Evolutionary conservation across 1,284 basidiomycete species (phyloP), one percentile per base, ranked within the genome.

Genomic region (Rhodotorula mucilaginosa): DNA sequence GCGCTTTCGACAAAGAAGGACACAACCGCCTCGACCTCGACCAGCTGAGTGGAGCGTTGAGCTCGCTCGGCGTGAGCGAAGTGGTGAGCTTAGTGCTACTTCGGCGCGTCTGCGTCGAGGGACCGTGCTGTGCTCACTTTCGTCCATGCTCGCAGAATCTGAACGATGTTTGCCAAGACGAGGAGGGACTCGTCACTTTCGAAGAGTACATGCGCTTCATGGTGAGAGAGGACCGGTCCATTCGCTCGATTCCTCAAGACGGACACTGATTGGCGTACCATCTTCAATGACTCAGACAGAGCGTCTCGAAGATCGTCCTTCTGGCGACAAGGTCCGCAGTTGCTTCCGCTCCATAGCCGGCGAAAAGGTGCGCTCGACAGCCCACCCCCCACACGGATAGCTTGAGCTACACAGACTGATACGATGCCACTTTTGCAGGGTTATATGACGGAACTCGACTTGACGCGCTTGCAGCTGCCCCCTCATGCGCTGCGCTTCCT

Each of bases 191-290:
- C 46, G 88, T 98, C 51, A 92, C 89, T 0, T 98, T 92, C 80
- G 92, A 97, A 80, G 93, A 94, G 1, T 98, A 97, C 82, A 91
- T 97, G 77, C 92, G 93, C 74, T 89, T 97, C 73, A 82, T 99
- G 81, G 94, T 93, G 80, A 67, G 86, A 73, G 58, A 54, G 57
- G 18, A 49, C 61, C 44, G 19, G 44, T 47, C 21, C 48, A 26
- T 16, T 52, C 51, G 8, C 23, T 1, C 19, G 47, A 34, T 34
- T 34, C 31, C 23, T 29, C 52, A 13, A 5, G 54, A 8, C 15
- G 15, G 18, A n/a, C 6, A 4, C 26, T n/a, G 21, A 8, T 4
- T n/a, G 21, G 10, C 1, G 15, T 1, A 29, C 49, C 19, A 21
- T 26, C 34, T 54, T 26, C 23, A 23, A 23, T 23, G 48, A n/a